Conservation (phyloP, 805 yeast genomes). For the Torulaspora microellipsoides region DNA sequence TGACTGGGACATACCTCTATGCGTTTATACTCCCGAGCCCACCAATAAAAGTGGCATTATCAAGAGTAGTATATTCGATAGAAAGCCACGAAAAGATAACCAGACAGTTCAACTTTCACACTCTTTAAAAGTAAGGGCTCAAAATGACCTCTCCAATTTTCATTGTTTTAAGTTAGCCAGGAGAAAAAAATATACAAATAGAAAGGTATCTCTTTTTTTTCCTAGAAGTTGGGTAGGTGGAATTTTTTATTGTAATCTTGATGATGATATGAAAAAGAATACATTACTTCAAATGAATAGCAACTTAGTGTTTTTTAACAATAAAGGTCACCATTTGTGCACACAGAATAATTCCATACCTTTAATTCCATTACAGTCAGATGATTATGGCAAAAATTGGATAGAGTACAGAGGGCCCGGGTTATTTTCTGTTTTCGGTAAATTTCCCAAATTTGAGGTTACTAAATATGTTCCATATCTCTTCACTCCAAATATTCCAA, state of each 20-base stretch:
- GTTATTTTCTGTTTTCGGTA: slow-evolving; percentile 11
- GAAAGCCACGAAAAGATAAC: background rate
- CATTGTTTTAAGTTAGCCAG: slow-evolving; percentile 58
- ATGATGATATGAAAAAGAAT: slow-evolving; percentile 27
- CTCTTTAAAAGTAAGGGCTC: slow-evolving; percentile 11
- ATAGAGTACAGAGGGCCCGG: slow-evolving; percentile 32
- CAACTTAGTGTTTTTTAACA: slow-evolving; percentile 5
- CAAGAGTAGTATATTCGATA: no score
- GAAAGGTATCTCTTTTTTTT: slow-evolving; percentile 43
- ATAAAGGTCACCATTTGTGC: slow-evolving; percentile 28
- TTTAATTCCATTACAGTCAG: slow-evolving; percentile 55
- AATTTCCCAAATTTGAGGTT: slow-evolving; percentile 23
- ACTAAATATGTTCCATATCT: slow-evolving; percentile 54
- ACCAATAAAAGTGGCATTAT: no score
- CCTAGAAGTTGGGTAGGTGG: slow-evolving; percentile 65
- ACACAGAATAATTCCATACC: slow-evolving; percentile 39
- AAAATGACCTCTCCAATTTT: slow-evolving; percentile 20
- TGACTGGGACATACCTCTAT: slow-evolving; percentile 47
- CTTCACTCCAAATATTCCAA: slow-evolving; percentile 43
- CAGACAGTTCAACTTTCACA: background rate
- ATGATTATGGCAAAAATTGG: slow-evolving; percentile 47
- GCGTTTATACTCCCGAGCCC: slow-evolving; percentile 28
- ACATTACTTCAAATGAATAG: slow-evolving; percentile 19
- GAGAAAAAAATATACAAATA: slow-evolving; percentile 46
- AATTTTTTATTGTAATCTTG: slow-evolving; percentile 47